Percentiles rank a stretch among this genome's conserved stretches.
Conservation (phyloP, 139 green algal species). For the Auxenochlorella pyrenoidosa region DNA sequence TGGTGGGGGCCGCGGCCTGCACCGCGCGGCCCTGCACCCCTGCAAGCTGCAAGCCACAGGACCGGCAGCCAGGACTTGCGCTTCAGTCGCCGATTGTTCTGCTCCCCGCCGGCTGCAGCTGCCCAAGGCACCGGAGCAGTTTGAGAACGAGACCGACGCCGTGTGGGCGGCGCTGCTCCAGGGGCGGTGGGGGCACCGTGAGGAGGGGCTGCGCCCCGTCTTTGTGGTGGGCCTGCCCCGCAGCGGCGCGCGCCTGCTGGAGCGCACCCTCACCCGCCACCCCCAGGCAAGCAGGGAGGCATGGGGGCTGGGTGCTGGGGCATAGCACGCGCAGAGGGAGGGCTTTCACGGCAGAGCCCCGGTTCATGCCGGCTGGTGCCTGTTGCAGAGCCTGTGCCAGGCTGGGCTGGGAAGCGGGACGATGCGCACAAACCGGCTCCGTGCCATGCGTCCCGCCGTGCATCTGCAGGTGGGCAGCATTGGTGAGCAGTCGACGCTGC, state of each 20-base stretch:
- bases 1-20: no score
- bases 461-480: constrained; percentile 21
- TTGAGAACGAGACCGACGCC: not conserved
- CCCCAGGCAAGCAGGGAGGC: constrained; percentile 40
- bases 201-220: constrained; percentile 38
- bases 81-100: no score
- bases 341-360: no score
- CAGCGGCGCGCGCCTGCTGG: constrained; percentile 76
- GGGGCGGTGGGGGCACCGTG: not conserved
- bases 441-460: no score
- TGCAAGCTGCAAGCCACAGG: no score
- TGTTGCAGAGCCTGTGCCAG: no score
- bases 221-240: constrained; percentile 80
- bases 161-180: not conserved
- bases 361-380: no score
- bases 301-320: not conserved
- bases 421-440: no score
- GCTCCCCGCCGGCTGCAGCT: not conserved
- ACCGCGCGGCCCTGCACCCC: no score
- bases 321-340: not conserved
- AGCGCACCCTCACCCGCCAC: constrained; percentile 68
- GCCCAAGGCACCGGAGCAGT: not conserved
- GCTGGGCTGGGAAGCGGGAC: no score
- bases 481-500: constrained; percentile 73
- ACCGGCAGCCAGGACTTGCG: no score